These are phyloP conservation scores for Neofusicoccum sp. DNA, from an alignment of 2,329 filamentous ascomycete genomes.

Conservation along the genomic window DNA sequence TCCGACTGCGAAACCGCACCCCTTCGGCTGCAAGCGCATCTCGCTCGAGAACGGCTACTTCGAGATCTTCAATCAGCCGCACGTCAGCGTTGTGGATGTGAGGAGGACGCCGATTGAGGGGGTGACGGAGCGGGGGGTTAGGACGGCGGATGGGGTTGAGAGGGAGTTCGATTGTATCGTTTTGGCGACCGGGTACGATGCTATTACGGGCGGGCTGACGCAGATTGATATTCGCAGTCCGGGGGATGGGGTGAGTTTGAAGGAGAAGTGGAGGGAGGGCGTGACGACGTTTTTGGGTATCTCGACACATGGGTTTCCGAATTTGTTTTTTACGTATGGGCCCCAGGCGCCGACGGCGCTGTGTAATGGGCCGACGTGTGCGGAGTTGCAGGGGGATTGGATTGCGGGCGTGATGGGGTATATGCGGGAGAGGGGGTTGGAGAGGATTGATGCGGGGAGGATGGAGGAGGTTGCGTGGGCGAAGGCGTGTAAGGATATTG, in stretches of 20 bases:
- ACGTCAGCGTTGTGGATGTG: conserved; percentile 52
- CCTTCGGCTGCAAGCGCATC: conserved; percentile 26
- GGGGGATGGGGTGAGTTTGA: conserved; percentile 28
- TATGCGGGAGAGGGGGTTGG: conserved; percentile 50
- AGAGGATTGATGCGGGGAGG: conserved; percentile 53
- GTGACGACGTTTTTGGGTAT: conserved; percentile 43
- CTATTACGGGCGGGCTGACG: conserved; percentile 39
- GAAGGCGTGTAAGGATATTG: conserved; percentile 50
- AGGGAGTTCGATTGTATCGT: conserved; percentile 59
- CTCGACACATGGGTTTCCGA: conserved; percentile 45
- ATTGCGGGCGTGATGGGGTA: conserved; percentile 55
- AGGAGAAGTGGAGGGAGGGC: conserved; percentile 20
- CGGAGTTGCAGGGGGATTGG: conserved; percentile 61
- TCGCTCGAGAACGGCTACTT: conserved; percentile 34
- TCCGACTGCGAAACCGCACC: conserved; percentile 27
- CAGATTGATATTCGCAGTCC: conserved; percentile 40
- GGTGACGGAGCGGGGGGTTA: conserved; percentile 52
- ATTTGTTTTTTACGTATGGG: conserved; percentile 49
- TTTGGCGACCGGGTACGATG: conserved; percentile 47
- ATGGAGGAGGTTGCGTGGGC: conserved; percentile 56
- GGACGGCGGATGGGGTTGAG: conserved; percentile 51
- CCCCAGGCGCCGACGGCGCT: conserved; percentile 60
- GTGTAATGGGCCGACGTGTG: conserved; percentile 58
- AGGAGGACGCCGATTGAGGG: conserved; percentile 43
- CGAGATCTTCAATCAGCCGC: conserved; percentile 43